Evolutionary conservation across 352 stramenopile species (phyloP).

Genomic region (Phytophthora lateralis): DNA sequence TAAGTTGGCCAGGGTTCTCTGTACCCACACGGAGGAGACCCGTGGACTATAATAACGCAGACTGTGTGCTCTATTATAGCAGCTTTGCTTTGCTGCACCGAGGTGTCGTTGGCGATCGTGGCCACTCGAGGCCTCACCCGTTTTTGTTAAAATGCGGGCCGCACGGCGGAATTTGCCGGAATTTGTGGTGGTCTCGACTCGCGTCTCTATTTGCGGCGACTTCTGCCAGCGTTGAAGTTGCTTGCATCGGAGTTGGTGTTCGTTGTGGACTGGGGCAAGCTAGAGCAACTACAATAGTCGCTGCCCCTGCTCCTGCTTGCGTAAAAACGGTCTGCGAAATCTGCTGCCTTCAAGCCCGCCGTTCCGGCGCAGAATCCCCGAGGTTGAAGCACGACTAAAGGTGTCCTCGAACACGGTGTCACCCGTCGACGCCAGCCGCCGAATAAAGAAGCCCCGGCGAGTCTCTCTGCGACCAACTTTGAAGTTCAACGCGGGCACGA

Average conservation of each 20-base stretch:
- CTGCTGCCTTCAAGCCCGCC: neutral
- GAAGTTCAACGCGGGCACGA: neutral
- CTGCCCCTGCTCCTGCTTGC: neutral
- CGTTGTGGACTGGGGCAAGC: too few species aligned
- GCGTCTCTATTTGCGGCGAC: conserved; percentile 16
- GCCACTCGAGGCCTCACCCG: too few species aligned
- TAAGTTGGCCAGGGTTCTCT: too few species aligned
- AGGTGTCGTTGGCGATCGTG: neutral
- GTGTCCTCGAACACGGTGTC: neutral
- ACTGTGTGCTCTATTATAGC: neutral
- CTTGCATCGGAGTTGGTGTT: neutral
- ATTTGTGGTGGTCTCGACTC: conserved; percentile 20
- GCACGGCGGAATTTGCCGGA: conserved; percentile 24
- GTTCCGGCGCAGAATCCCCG: neutral
- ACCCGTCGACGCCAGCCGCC: neutral
- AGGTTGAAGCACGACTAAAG: neutral
- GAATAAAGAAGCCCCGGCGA: neutral
- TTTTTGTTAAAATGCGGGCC: neutral
- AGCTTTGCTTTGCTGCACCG: neutral
- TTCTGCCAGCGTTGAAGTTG: conserved; percentile 12
- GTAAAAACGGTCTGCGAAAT: neutral
- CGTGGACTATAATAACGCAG: too few species aligned
- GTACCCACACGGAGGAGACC: too few species aligned
- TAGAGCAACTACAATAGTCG: neutral
- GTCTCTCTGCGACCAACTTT: neutral